Base-by-base conservation (phyloP, 2,329 filamentous ascomycete genomes). In the Penicillium brasilianum region DNA sequence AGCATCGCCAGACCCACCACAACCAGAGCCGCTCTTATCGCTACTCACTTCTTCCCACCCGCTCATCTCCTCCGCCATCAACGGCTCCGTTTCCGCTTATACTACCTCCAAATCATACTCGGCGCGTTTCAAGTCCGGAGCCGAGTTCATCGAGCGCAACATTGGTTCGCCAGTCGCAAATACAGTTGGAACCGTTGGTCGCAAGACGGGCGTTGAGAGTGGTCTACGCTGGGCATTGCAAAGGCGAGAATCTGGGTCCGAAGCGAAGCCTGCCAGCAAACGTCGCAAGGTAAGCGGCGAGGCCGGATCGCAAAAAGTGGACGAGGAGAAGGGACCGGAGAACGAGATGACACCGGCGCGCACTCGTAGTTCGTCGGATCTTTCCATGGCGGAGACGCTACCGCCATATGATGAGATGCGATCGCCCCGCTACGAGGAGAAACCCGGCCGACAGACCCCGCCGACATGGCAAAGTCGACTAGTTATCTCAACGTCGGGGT, bases 21-120 rank as follows among this genome's bases (percentile, higher is more conserved):
- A 89, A 43, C 84, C 87, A 6, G 93, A 97, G 76, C 95, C 93
- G 0, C 83, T 97, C 6, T 82, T 98, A 3, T 91, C 92, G 5
- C 86, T 98, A 1, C 85, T 98, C 22, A 96, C 93, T 0, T 93
- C 92, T 2, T 91, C 91, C 1, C 93, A 97, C 72, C 94, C 94
- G 0, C 83, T 96, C 63, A 85, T 97, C 16, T 92, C 91, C 10
- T 92, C 88, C 30, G 92, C 93, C 0, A 93, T 96, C 69, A 92
- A 91, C 67, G 88, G 89, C 55, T 94, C 93, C 0, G 85, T 94
- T 8, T 92, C 90, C 1, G 92, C 91, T 1, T 98, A 98, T 75
- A 89, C 90, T 30, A 89, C 86, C 2, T 93, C 91, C 11, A 97
- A 98, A 77, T 92, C 93, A 68, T 96, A 94, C 71, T 96, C 92